Conservation (phyloP, 306 rosid species). For the Purshia tridentata region DNA sequence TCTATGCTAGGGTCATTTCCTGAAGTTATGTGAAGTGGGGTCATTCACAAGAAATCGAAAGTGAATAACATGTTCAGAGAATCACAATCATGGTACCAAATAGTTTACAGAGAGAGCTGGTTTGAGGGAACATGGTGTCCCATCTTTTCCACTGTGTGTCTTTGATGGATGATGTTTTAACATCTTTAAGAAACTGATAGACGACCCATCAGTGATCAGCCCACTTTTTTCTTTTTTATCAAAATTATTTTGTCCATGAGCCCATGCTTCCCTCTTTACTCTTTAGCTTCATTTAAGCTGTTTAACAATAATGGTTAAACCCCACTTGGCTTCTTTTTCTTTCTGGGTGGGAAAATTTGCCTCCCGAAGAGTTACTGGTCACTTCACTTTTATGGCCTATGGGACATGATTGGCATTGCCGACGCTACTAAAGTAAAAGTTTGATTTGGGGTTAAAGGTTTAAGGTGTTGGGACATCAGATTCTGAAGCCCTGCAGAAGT, state of each 20-base stretch:
- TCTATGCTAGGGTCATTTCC: slow-evolving; percentile 1
- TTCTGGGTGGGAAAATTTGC: slow-evolving; percentile 34
- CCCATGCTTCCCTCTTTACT: slow-evolving; percentile 37
- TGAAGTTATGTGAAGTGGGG: slow-evolving; percentile 21
- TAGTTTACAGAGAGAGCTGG: slow-evolving; percentile 32
- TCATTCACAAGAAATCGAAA: slow-evolving; percentile 45
- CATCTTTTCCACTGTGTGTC: slow-evolving; percentile 42
- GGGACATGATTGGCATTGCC: no score
- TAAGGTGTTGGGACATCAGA: no score
- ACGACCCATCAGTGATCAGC: slow-evolving; percentile 34
- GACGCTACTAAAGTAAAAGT: no score
- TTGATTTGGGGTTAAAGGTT: no score
- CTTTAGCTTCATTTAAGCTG: slow-evolving; percentile 33
- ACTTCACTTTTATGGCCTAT: neutral
- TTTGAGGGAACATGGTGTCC: slow-evolving; percentile 65
- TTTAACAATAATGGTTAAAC: slow-evolving; percentile 19
- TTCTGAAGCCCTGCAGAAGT: neutral
- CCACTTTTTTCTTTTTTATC: slow-evolving; percentile 10
- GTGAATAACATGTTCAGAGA: slow-evolving; percentile 43
- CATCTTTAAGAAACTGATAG: slow-evolving; percentile 45
- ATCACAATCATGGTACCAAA: slow-evolving; percentile 49
- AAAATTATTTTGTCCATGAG: slow-evolving; percentile 46
- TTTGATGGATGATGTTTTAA: slow-evolving; percentile 49
- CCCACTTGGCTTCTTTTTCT: slow-evolving; percentile 23
- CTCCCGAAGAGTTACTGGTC: slow-evolving; percentile 22